These are phyloP conservation scores for Prunus fruticosa DNA, from an alignment of 306 rosid species.

Conservation along the genomic window DNA sequence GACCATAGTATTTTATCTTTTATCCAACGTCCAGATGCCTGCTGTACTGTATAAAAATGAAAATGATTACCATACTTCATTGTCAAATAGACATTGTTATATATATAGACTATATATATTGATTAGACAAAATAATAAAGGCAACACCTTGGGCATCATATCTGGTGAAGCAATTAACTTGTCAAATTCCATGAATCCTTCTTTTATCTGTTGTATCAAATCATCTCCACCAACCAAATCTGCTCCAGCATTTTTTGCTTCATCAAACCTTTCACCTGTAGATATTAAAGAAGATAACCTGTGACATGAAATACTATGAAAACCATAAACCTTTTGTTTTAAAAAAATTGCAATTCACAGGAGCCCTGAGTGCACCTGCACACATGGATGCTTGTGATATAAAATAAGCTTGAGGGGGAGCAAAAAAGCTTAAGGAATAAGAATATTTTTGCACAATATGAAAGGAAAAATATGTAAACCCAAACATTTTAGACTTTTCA, in stretches of 20 bases:
- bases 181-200: conserved; percentile 99
- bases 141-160: conserved; percentile 97
- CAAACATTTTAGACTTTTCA: background rate
- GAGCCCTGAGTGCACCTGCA: background rate
- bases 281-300: conserved; percentile 4
- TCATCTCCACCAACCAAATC: conserved; percentile 99
- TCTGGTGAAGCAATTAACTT: conserved; percentile 98
- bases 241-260: conserved; percentile 96
- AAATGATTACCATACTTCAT: background rate
- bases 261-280: conserved; percentile 89
- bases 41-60: background rate
- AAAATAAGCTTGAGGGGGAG: background rate
- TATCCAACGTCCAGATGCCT: background rate
- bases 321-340: background rate
- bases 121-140: conserved; percentile 29
- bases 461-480: background rate
- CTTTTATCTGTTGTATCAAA: conserved; percentile 94
- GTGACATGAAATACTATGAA: background rate
- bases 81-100: background rate
- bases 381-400: background rate
- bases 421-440: background rate
- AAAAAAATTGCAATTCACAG: background rate
- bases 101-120: conserved; percentile 7
- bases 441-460: background rate
- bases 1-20: background rate